Evolutionary conservation across 2,329 filamentous ascomycete species (phyloP).

Genomic region (Escovopsis sp.): DNA sequence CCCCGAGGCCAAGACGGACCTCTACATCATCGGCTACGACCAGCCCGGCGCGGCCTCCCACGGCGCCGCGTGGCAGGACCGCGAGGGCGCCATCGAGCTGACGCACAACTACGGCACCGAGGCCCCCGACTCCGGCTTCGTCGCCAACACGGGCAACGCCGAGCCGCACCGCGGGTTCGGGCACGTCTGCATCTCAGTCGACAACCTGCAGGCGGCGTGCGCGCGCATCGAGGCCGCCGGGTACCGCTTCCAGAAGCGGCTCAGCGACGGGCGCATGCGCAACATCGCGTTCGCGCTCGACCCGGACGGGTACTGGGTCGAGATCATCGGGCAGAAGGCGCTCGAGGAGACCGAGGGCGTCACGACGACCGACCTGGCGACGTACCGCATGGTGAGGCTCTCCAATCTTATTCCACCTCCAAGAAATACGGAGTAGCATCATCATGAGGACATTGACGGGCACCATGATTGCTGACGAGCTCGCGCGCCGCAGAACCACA

Average conservation of each 20-base stretch:
- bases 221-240: slow-evolving; percentile 78
- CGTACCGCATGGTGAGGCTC: slow-evolving; percentile 52
- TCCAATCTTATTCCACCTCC: neutral
- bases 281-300: slow-evolving; percentile 84
- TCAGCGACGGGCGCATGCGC: slow-evolving; percentile 75
- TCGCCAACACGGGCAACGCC: slow-evolving; percentile 75
- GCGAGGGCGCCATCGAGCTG: slow-evolving; percentile 82
- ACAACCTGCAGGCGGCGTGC: slow-evolving; percentile 81
- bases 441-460: no score
- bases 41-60: slow-evolving; percentile 57
- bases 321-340: slow-evolving; percentile 60
- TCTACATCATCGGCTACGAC: slow-evolving; percentile 92
- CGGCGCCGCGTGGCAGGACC: slow-evolving; percentile 59
- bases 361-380: slow-evolving; percentile 55
- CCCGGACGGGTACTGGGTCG: slow-evolving; percentile 78
- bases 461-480: no score
- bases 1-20: slow-evolving; percentile 80
- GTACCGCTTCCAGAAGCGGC: slow-evolving; percentile 89
- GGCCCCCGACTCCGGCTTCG: slow-evolving; percentile 57
- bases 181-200: slow-evolving; percentile 71
- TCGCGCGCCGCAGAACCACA: slow-evolving; percentile 49
- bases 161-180: slow-evolving; percentile 76
- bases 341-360: slow-evolving; percentile 58
- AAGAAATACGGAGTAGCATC: no score
- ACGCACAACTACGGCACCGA: slow-evolving; percentile 82